Evolutionary conservation across 805 yeast genomes (phyloP).

Genomic region (Cyberlindnera mycetangii): DNA sequence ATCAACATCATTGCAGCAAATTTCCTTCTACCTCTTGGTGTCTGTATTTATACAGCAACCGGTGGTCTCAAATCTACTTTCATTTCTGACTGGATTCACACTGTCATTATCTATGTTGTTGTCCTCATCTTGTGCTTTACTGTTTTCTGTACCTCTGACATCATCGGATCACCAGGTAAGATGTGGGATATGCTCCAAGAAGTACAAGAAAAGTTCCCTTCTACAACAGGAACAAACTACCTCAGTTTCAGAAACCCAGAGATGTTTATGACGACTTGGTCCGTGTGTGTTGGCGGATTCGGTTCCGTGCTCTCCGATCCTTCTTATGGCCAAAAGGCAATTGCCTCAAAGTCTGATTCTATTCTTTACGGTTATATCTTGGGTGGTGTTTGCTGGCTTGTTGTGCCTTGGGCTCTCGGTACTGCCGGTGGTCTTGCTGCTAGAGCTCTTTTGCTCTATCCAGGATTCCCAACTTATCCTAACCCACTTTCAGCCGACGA

Average conservation of each 20-base stretch:
- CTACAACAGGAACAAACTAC: slow-evolving; percentile 31
- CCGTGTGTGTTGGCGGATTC: slow-evolving; percentile 32
- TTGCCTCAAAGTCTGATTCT: slow-evolving; percentile 36
- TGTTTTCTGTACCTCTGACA: slow-evolving; percentile 34
- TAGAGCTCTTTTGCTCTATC: slow-evolving; percentile 32
- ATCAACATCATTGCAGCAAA: slow-evolving; percentile 45
- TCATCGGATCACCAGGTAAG: slow-evolving; percentile 43
- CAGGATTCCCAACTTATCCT: slow-evolving; percentile 42
- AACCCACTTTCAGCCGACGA: slow-evolving; percentile 34
- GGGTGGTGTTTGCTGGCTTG: slow-evolving; percentile 39
- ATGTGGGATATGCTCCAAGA: slow-evolving; percentile 41
- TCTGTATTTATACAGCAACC: slow-evolving; percentile 43
- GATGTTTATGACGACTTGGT: slow-evolving; percentile 31
- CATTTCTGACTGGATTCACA: slow-evolving; percentile 49
- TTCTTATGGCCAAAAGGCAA: slow-evolving; percentile 40
- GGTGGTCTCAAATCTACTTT: slow-evolving; percentile 54
- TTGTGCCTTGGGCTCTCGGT: slow-evolving; percentile 37
- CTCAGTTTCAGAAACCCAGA: slow-evolving; percentile 32
- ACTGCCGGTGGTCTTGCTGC: slow-evolving; percentile 38
- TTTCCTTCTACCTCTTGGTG: slow-evolving; percentile 44
- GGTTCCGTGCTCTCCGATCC: slow-evolving; percentile 36
- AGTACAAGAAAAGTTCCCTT: slow-evolving; percentile 32
- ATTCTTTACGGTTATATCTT: slow-evolving; percentile 35
- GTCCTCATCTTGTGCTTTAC: slow-evolving; percentile 34
- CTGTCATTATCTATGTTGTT: slow-evolving; percentile 41